Conservation (phyloP, 805 yeast genomes). For the Starmerella asiatica region DNA sequence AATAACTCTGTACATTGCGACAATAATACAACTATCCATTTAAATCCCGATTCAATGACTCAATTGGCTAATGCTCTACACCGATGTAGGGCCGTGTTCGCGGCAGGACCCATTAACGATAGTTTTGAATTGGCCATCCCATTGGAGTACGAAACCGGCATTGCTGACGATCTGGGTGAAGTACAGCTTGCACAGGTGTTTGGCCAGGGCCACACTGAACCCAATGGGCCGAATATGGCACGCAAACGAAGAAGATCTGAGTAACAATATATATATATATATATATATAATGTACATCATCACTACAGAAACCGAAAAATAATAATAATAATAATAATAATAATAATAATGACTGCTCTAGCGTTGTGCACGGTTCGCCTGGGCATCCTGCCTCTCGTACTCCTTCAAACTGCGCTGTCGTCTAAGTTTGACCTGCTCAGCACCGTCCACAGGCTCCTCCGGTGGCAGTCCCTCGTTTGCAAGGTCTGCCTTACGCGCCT, state of each 20-base stretch:
- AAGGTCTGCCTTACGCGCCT: conserved; percentile 67
- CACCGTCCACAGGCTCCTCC: conserved; percentile 27
- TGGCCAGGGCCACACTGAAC: conserved; percentile 5
- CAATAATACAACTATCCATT: too few species aligned
- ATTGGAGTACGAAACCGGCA: conserved; percentile 14
- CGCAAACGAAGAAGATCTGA: conserved; percentile 8
- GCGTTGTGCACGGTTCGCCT: not conserved
- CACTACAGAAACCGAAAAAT: too few species aligned
- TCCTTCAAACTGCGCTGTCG: conserved; percentile 25
- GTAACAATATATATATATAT: not conserved
- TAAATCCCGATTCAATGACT: not conserved
- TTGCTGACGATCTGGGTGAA: conserved; percentile 16
- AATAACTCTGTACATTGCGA: not conserved
- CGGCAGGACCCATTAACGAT: not conserved
- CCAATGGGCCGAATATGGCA: conserved; percentile 8
- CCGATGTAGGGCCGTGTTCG: conserved; percentile 5
- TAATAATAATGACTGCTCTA: too few species aligned
- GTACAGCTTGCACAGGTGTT: conserved; percentile 2
- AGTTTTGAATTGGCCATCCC: conserved; percentile 13
- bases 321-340: too few species aligned
- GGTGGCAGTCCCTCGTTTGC: conserved; percentile 87
- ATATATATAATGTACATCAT: not conserved
- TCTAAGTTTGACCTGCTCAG: conserved; percentile 33
- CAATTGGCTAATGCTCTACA: not conserved
- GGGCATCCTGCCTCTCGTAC: not conserved